Evolutionary conservation across 257 asterid genomes (phyloP), one percentile per base, ranked within the genome.

Genomic region (Gynochthodes officinalis): DNA sequence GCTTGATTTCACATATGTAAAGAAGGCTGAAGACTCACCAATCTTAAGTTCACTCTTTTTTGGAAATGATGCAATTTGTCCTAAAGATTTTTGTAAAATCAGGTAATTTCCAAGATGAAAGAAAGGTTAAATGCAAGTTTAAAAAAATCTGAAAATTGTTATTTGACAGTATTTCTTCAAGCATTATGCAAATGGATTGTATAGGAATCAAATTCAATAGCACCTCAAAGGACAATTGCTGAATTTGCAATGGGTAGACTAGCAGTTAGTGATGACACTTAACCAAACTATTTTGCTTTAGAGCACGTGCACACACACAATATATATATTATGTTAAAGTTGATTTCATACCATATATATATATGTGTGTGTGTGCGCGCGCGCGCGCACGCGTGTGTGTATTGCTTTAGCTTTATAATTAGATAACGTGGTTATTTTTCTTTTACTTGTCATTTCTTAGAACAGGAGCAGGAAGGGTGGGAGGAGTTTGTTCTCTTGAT

Each of bases 11-110:
- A 95, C 92, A 48, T 95, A 95, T 40, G 95, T 87, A 84, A 92
- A 95, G 80, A 95, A 95, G 30, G 99, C 99, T 3, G 99, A 95
- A 67, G 97, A 90, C 54, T 81, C 96, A 7, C 98, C 99, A 53
- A 95, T 92, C 87, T 80, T 92, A 74, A 95, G 77, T 75, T 83
- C 87, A 58, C 85, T 87, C 86, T 84, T 92, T 89, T 78, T 87
- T 69, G 83, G 86, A 79, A 86, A 86, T 58, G 88, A 76, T 50
- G 81, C 76, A 46, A 78, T 46, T 80, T 83, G 82, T 70, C 92
- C 99, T 95, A 89, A 52, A 30, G 39, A 50, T 63, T 19, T 69
- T 16, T 19, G 57, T 33, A 42, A 10, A 50, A 21, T 55, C 27
- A 32, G 49, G 19, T 33, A 60, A 50, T 3, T 6, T 13, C 10